Evolutionary conservation across 371 early-diverging fungal genomes (phyloP), one percentile per base, ranked within the genome.

Genomic region (Saksenaea vasiformis): DNA sequence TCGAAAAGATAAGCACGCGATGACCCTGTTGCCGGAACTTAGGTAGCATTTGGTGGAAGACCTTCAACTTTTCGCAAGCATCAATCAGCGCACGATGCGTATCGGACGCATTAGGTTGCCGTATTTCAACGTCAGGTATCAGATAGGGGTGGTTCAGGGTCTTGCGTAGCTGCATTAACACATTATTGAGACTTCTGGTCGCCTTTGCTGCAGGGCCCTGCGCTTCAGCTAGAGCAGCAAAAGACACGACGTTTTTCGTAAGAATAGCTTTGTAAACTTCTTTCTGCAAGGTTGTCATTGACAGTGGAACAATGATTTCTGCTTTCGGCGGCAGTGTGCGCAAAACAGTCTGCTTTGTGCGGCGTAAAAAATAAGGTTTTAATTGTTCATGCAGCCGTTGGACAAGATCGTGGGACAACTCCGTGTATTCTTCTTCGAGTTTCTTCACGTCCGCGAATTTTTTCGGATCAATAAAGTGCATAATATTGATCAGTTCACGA

Each of bases 301-400:
- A 74, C 1, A 95, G 82, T 0, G 95, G 96, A 11, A 97, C 89
- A 56, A 96, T 88, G 3, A 91, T 72, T 61, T 96, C 97, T 39
- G 83, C 79, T 78, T 97, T 98, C 24, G 94, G 91, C 2, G 99
- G 99, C 5, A 99, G 72, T 59, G 76, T 71, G n/a, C 84, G 83
- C 35, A 95, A 78, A 0, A 96, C 95, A 35, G 93, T 86, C 56
- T 83, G 82, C 72, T 98, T 99, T 27, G 95, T 91, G 58, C 99
- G 81, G 58, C 99, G 80, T 67, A 99, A 72, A 60, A 99, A 90
- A 73, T 94, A 92, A n/a, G 96, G 96, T 54, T 83, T 71, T 35
- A 95, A 69, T 19, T 72, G 65, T 3, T 61, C 58, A 54, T 81
- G 81, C 8, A 81, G 43, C 14, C 76, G 72, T 34, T 72, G 75